phyloP scores from a whole-genome alignment of 2,329 filamentous ascomycete genomes.

The Pestalotiopsis sp. region DNA sequence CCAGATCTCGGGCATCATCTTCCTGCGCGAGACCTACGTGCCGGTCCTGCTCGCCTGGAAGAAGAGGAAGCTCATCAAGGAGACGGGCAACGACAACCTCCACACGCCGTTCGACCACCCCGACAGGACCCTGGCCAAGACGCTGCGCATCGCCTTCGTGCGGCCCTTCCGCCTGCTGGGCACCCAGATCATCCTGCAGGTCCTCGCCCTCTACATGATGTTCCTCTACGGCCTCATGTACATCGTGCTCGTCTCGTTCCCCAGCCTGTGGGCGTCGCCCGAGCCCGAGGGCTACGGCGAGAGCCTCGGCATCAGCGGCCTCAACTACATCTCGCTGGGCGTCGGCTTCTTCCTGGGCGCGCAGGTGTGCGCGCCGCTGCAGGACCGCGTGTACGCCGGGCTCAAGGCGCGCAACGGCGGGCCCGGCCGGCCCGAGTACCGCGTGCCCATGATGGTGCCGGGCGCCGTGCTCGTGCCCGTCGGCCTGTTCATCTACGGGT shows the following conservation, averaged over 20 bases:
- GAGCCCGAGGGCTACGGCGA: conserved; percentile 32
- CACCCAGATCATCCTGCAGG: conserved; percentile 54
- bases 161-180: conserved; percentile 54
- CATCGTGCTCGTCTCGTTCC: conserved; percentile 52
- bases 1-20: conserved; percentile 59
- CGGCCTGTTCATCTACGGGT: conserved; percentile 49
- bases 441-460: conserved; percentile 44
- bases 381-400: conserved; percentile 47
- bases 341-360: conserved; percentile 40
- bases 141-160: conserved; percentile 40
- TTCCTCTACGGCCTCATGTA: conserved; percentile 57
- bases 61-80: conserved; percentile 56
- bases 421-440: conserved; percentile 42
- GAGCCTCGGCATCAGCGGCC: conserved; percentile 33
- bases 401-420: conserved; percentile 43
- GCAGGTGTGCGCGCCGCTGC: conserved; percentile 42
- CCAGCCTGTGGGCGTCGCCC: conserved; percentile 41
- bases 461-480: conserved; percentile 42
- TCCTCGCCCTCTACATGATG: conserved; percentile 53
- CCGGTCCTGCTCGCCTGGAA: conserved; percentile 64
- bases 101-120: conserved; percentile 56
- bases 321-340: conserved; percentile 40
- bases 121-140: conserved; percentile 32
- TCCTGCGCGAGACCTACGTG: conserved; percentile 68
- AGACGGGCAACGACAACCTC: conserved; percentile 55